These are phyloP conservation scores for Taxawa tesnikishii DNA, from an alignment of 2,329 filamentous ascomycete species.

Conservation along the genomic window DNA sequence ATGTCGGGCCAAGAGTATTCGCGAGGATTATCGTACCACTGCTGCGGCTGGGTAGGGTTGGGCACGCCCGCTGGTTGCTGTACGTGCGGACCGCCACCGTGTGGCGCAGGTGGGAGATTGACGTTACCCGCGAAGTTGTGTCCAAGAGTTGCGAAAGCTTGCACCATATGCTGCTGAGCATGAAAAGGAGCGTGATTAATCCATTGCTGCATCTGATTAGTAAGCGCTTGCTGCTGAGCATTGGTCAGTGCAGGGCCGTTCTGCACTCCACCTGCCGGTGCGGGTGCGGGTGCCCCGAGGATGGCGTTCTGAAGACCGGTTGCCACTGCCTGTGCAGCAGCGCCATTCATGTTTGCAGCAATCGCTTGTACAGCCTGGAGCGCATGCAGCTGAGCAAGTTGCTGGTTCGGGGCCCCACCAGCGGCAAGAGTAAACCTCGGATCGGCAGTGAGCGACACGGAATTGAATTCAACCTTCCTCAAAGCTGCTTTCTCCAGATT, in stretches of 20 bases:
- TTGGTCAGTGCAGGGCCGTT: neutral
- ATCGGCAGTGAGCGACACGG: slow-evolving; percentile 49
- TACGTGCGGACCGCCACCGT: no score
- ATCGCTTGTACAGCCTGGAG: no score
- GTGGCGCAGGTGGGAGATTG: neutral
- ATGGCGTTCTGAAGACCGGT: no score
- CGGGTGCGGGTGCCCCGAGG: no score
- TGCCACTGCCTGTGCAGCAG: no score
- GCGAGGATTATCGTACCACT: slow-evolving; percentile 22
- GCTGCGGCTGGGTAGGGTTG: neutral
- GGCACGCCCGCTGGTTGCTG: neutral
- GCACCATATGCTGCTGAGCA: neutral
- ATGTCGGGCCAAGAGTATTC: slow-evolving; percentile 37
- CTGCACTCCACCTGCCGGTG: neutral
- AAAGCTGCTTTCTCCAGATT: slow-evolving; percentile 36
- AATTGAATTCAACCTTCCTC: slow-evolving; percentile 46
- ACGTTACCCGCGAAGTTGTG: no score
- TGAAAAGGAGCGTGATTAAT: neutral
- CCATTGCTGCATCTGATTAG: neutral
- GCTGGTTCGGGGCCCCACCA: neutral
- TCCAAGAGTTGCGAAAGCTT: neutral
- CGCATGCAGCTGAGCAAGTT: neutral
- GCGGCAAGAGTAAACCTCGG: slow-evolving; percentile 6
- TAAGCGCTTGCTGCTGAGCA: neutral
- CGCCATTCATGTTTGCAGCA: no score